Conservation (phyloP, 768 basidiomycete genomes). For the Mycena maculata region DNA sequence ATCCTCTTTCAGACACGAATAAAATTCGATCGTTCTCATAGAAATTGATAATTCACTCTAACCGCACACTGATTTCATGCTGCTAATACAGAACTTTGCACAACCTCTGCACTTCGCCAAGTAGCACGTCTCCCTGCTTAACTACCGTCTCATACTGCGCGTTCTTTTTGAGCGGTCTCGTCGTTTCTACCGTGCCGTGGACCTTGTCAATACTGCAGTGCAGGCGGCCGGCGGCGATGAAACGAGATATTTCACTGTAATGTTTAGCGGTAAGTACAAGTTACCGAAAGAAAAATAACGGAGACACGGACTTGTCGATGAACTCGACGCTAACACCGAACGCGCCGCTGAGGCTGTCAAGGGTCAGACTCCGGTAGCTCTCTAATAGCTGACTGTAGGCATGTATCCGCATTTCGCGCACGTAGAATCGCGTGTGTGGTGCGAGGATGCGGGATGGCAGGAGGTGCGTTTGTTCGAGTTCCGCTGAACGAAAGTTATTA, state of each 20-base stretch:
- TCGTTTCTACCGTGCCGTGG: conserved; percentile 93
- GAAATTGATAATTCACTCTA: too few species aligned
- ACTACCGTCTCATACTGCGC: conserved; percentile 94
- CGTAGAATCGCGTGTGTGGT: conserved; percentile 89
- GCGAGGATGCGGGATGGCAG: conserved; percentile 88
- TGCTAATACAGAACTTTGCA: conserved; percentile 83
- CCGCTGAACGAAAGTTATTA: conserved; percentile 59
- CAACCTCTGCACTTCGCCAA: conserved; percentile 88
- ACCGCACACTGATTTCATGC: background rate
- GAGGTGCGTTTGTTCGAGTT: conserved; percentile 88
- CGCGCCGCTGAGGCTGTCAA: conserved; percentile 85
- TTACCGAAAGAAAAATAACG: conserved; percentile 4
- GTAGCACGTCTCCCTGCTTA: conserved; percentile 89
- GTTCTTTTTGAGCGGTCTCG: conserved; percentile 73
- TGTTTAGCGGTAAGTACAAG: background rate
- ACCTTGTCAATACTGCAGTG: conserved; percentile 95
- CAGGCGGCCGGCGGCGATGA: conserved; percentile 89
- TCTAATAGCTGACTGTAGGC: conserved; percentile 95
- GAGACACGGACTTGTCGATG: conserved; percentile 79
- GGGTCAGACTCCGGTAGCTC: conserved; percentile 87
- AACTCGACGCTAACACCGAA: conserved; percentile 93
- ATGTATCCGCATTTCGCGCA: conserved; percentile 95
- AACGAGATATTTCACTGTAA: conserved; percentile 85
- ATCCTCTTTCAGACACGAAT: too few species aligned
- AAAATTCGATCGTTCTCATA: too few species aligned